These are phyloP conservation scores for Yarrowia sp. DNA, from an alignment of 805 yeast genomes.

Conservation along the genomic window DNA sequence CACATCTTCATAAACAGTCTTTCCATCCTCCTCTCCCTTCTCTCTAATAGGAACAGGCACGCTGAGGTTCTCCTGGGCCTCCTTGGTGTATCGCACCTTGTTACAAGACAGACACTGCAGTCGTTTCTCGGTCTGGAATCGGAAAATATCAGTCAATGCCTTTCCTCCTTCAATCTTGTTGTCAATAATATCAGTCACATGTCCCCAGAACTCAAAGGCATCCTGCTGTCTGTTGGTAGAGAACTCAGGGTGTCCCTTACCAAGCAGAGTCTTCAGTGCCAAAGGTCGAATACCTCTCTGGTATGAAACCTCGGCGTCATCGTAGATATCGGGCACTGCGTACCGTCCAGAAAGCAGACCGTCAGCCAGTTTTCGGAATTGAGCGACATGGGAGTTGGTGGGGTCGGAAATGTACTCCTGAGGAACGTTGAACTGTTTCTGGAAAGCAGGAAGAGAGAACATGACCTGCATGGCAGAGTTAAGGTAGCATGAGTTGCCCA, in stretches of 20 bases:
- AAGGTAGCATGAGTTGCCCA: slow-evolving; percentile 93
- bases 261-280: slow-evolving; percentile 76
- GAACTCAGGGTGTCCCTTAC: slow-evolving; percentile 81
- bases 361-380: slow-evolving; percentile 77
- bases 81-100: slow-evolving; percentile 63
- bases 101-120: slow-evolving; percentile 65
- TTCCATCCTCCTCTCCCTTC: slow-evolving; percentile 53
- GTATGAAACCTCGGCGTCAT: slow-evolving; percentile 52
- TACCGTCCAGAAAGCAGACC: slow-evolving; percentile 80
- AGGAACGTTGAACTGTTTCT: slow-evolving; percentile 46
- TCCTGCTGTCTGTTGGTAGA: slow-evolving; percentile 91
- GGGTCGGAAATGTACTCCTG: slow-evolving; percentile 55
- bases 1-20: slow-evolving; percentile 58
- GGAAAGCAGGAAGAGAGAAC: slow-evolving; percentile 54
- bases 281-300: slow-evolving; percentile 81
- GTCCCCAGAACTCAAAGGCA: slow-evolving; percentile 85
- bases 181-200: slow-evolving; percentile 67
- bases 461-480: slow-evolving; percentile 81
- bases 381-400: slow-evolving; percentile 70
- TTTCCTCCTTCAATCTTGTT: slow-evolving; percentile 40
- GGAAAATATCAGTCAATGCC: slow-evolving; percentile 63
- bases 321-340: slow-evolving; percentile 57
- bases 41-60: slow-evolving; percentile 58
- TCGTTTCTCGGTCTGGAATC: slow-evolving; percentile 70
- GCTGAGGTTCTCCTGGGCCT: slow-evolving; percentile 68